Evolutionary conservation across 352 stramenopile species (phyloP).

Genomic region (Pythium scleroteichum): DNA sequence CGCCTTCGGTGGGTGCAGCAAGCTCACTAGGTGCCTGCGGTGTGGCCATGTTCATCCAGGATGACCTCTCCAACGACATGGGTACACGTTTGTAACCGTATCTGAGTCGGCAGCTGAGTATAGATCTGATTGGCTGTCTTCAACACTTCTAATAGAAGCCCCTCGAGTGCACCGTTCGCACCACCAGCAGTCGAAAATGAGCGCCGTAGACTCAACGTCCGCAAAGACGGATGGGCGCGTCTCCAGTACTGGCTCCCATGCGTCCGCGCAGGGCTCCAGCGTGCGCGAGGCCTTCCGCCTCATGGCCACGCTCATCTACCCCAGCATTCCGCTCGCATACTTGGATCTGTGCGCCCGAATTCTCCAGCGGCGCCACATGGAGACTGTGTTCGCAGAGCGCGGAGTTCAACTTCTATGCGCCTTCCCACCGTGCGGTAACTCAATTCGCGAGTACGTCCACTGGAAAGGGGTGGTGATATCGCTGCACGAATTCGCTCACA

Average conservation of each 20-base stretch:
- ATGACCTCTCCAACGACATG: slow-evolving; percentile 22
- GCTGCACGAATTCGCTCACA: not conserved
- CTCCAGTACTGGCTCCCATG: not conserved
- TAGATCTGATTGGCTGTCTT: not conserved
- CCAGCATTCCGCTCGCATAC: slow-evolving; percentile 60
- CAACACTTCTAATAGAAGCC: slow-evolving; percentile 10
- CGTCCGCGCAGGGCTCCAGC: slow-evolving; percentile 45
- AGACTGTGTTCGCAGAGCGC: slow-evolving; percentile 84
- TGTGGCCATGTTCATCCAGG: slow-evolving; percentile 37
- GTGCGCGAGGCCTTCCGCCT: slow-evolving; percentile 79
- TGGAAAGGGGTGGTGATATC: not conserved
- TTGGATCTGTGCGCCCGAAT: slow-evolving; percentile 66
- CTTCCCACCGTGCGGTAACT: slow-evolving; percentile 69
- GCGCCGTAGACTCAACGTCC: too few relatives aligned
- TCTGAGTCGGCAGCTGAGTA: not conserved
- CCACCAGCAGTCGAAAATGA: not conserved
- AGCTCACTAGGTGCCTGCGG: slow-evolving; percentile 34
- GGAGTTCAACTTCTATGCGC: slow-evolving; percentile 64
- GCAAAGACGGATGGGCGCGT: too few relatives aligned
- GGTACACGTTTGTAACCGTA: slow-evolving; percentile 1
- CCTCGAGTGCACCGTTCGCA: not conserved
- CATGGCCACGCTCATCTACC: slow-evolving; percentile 77
- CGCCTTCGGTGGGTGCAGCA: slow-evolving; percentile 35
- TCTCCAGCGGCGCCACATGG: slow-evolving; percentile 76
- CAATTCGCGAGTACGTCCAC: slow-evolving; percentile 42